Evolutionary conservation across 192 early-diverging fungal species (phyloP), one percentile per base, ranked within the genome.

Genomic region (Coemansia sp.): DNA sequence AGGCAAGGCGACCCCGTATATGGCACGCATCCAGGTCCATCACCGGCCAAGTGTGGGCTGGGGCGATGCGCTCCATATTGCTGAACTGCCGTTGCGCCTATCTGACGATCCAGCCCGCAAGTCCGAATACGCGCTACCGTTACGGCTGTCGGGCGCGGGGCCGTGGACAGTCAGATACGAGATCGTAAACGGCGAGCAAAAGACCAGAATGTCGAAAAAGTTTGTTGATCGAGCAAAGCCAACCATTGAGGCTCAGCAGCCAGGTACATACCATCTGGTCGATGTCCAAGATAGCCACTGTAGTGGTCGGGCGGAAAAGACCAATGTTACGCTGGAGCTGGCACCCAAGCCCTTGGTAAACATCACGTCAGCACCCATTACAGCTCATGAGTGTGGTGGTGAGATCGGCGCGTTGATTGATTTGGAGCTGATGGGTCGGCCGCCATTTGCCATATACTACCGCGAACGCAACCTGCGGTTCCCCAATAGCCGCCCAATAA

Each of bases 381-480:
- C 59, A 21, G 64, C 76, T n/a, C 67, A 54, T 32, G 76, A 71
- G 40, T 79, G 76, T 34, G 76, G 61, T 23, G 76, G 76, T 14
- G 65, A 61, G 36, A 73, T 79, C 18, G 76, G 76, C 37, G 65
- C 66, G 4, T 56, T 65, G 50, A 18, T 79, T 8, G 62, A 53
- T 3, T 53, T 79, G 23, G 66, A 79, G 62, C 59, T 79, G 38
- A 14, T 57, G 0, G 76, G 76, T 6, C 58, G 69, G 1, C 66
- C 76, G 11, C 76, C 76, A 2, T 79, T 72, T 51, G 56, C 56
- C 11, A 51, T 79, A 3, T 59, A 69, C 38, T 79, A 73, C 40
- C 69, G 70, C 43, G 66, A 72, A 43, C 62, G 59, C 48, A 77
- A 70, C 56, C 47, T 76, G 59, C 53, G 51, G 34, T 54, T 64